phyloP scores from a whole-genome alignment of 2,329 filamentous ascomycete genomes.

The Colletotrichum falcatum region DNA sequence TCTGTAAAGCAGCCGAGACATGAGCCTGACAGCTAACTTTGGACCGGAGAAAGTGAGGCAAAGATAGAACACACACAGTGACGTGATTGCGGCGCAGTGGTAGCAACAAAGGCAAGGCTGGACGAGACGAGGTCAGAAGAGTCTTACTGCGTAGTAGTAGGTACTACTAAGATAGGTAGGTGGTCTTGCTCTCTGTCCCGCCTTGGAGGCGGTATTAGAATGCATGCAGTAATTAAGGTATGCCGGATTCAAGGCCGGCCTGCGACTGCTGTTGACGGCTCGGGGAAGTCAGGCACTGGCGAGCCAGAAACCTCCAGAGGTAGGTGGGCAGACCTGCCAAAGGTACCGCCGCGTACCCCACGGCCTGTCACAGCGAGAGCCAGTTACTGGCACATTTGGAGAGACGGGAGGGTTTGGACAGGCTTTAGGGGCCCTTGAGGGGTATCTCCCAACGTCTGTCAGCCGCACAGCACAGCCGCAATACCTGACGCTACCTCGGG shows the following conservation, averaged over 20 bases:
- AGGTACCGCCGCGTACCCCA: constrained; percentile 12
- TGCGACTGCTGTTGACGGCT: not conserved
- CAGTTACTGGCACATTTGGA: constrained; percentile 2
- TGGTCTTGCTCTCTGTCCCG: not conserved
- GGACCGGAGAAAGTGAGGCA: constrained; percentile 3
- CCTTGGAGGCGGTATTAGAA: not conserved
- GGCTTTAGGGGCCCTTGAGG: constrained; percentile 13
- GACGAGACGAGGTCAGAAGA: not conserved
- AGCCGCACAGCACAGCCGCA: constrained; percentile 32
- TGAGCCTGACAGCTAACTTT: constrained; percentile 1
- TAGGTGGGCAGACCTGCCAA: not conserved
- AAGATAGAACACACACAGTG: not conserved
- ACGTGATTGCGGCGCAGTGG: constrained; percentile 3
- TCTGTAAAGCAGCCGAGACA: not conserved
- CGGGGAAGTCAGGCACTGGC: constrained; percentile 7
- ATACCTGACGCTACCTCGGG: constrained; percentile 18
- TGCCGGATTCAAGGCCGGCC: constrained; percentile 12
- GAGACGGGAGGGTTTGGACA: not conserved
- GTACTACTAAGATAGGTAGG: too few relatives aligned
- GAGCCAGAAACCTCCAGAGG: constrained; percentile 13
- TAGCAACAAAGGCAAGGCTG: constrained; percentile 4
- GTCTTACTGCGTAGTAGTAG: too few relatives aligned
- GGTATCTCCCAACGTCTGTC: constrained; percentile 9
- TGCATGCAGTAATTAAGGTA: not conserved
- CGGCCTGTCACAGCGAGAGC: constrained; percentile 14